Evolutionary conservation across 352 stramenopile species (phyloP).

Genomic region (Pythium myriotylum): DNA sequence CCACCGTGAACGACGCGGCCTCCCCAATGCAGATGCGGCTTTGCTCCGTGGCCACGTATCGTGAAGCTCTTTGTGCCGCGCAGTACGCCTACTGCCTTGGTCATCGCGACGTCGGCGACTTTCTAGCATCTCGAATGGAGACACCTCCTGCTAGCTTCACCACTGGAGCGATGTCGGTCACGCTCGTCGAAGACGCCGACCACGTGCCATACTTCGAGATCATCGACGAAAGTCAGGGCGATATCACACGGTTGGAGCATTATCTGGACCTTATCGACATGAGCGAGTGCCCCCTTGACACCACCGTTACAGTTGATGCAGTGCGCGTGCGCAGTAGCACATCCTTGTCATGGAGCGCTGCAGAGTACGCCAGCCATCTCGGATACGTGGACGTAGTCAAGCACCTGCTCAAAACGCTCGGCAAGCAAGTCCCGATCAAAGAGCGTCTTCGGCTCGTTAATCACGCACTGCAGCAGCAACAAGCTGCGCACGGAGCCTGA

Average conservation of each 20-base stretch:
- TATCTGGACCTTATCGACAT: conserved; percentile 9
- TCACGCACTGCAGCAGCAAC: conserved; percentile 10
- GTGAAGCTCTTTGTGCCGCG: conserved; percentile 4
- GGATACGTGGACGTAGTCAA: conserved; percentile 14
- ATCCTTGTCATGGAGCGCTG: background rate
- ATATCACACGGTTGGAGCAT: conserved; percentile 7
- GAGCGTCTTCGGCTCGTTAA: conserved; percentile 7
- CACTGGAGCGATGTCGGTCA: conserved; percentile 7
- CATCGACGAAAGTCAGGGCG: conserved; percentile 14
- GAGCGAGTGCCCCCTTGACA: background rate
- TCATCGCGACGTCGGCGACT: conserved; percentile 16
- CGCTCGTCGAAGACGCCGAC: conserved; percentile 10
- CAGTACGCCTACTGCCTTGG: conserved; percentile 32
- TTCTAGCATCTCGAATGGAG: conserved; percentile 14
- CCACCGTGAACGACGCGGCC: conserved; percentile 6
- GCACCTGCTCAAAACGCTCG: conserved; percentile 3
- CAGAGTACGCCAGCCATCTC: conserved; percentile 18
- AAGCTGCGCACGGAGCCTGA: background rate
- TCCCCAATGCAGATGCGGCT: conserved; percentile 15
- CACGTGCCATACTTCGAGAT: conserved; percentile 15
- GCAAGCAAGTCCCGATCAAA: conserved; percentile 10
- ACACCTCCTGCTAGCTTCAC: background rate
- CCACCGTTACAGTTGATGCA: conserved; percentile 5
- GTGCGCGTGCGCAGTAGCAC: conserved; percentile 8
- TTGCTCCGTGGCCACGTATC: background rate